phyloP scores from a whole-genome alignment of 169 alveolate species.

The Eimeria falciformis region DNA sequence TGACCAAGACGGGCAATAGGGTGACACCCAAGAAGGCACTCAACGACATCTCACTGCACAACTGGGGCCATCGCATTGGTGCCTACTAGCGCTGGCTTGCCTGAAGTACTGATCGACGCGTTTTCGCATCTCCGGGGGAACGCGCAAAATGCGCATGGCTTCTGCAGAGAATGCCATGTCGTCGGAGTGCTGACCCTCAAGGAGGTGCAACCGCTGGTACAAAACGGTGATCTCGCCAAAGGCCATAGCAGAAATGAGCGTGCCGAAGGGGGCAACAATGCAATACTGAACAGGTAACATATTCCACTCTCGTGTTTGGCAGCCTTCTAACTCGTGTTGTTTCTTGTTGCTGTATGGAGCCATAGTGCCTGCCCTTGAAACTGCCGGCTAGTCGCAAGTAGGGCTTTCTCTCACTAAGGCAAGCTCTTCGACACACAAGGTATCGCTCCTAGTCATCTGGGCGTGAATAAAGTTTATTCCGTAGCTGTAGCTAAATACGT shows the following conservation, averaged over 20 bases:
- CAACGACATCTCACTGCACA: background rate
- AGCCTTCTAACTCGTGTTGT: background rate
- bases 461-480: slow-evolving; percentile 55
- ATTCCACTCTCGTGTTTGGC: background rate
- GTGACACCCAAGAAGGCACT: background rate
- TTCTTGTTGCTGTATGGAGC: background rate
- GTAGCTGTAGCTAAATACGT: slow-evolving; percentile 53
- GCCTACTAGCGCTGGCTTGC: background rate
- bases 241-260: slow-evolving; percentile 60
- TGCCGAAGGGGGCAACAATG: slow-evolving; percentile 70
- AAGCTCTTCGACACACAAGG: slow-evolving; percentile 15
- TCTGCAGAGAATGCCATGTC: slow-evolving; percentile 58
- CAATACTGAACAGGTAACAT: slow-evolving; percentile 55
- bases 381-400: background rate
- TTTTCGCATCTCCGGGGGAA: slow-evolving; percentile 64
- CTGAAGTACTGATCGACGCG: slow-evolving; percentile 64
- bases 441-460: slow-evolving; percentile 19
- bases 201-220: slow-evolving; percentile 59
- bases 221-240: slow-evolving; percentile 62
- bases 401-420: background rate
- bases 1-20: background rate
- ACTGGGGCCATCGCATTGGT: background rate
- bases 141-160: slow-evolving; percentile 68
- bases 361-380: background rate
- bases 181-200: slow-evolving; percentile 63